phyloP scores from a whole-genome alignment of 2,329 filamentous ascomycete genomes.

The Cytospora paraplurivora region DNA sequence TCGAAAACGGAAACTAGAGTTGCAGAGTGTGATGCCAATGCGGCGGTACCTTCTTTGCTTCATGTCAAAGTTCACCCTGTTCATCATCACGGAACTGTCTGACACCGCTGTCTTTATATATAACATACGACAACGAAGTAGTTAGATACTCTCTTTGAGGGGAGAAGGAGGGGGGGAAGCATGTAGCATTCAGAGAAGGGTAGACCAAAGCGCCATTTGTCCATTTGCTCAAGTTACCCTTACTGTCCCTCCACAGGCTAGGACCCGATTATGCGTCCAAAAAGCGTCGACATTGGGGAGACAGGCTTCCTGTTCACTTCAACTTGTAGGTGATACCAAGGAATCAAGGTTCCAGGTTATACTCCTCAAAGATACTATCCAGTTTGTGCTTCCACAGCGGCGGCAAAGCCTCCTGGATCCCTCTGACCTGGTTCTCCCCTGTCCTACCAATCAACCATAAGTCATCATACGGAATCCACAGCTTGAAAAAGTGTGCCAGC shows the following conservation, averaged over 20 bases:
- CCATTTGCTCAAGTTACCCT: background rate
- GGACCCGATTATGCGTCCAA: background rate
- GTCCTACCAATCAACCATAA: constrained; percentile 42
- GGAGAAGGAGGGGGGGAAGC: no score
- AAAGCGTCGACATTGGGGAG: background rate
- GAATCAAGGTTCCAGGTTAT: constrained; percentile 30
- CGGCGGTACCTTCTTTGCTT: background rate
- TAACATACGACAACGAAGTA: background rate
- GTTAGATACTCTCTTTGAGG: no score
- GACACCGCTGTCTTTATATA: background rate
- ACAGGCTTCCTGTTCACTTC: background rate
- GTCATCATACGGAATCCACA: constrained; percentile 41
- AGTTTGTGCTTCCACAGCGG: constrained; percentile 41
- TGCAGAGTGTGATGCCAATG: background rate
- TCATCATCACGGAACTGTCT: background rate
- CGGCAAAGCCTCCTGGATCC: constrained; percentile 40
- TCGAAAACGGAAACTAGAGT: no score
- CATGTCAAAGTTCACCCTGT: background rate
- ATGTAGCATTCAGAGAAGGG: background rate
- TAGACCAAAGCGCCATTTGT: background rate
- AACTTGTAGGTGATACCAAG: background rate
- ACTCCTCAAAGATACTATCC: constrained; percentile 37
- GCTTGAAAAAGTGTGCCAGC: constrained; percentile 43
- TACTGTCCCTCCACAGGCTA: background rate
- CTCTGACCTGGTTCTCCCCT: constrained; percentile 41